These are phyloP conservation scores for Nemania sp. DNA, from an alignment of 2,329 filamentous ascomycete genomes.

Conservation along the genomic window DNA sequence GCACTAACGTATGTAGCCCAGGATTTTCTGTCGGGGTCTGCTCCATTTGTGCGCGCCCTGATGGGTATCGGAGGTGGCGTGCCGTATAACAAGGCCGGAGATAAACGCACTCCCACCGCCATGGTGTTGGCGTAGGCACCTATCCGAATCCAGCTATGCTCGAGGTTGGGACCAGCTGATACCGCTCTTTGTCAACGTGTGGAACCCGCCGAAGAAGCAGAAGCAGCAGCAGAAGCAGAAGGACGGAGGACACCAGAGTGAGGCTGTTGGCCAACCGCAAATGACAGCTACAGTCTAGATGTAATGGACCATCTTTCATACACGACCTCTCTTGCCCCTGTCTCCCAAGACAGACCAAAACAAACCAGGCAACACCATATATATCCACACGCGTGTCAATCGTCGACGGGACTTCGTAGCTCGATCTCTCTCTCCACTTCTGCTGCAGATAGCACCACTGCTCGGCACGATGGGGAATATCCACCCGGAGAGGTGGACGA, in stretches of 20 bases:
- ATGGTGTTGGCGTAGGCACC: not conserved
- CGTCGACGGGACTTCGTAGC: not conserved
- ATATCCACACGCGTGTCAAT: slow-evolving; percentile 3
- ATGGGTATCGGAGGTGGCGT: slow-evolving; percentile 17
- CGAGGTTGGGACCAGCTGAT: slow-evolving; percentile 8
- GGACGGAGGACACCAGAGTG: not conserved
- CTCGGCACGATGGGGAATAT: not conserved
- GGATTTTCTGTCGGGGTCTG: slow-evolving; percentile 21
- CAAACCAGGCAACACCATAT: not conserved
- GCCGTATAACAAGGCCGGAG: slow-evolving; percentile 7
- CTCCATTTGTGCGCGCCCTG: slow-evolving; percentile 14
- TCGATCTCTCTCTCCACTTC: not conserved
- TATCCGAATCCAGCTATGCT: not conserved
- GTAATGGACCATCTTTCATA: slow-evolving; percentile 2
- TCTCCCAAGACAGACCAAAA: too few species aligned
- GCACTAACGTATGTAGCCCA: slow-evolving; percentile 9
- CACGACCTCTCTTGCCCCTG: not conserved
- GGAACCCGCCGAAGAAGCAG: not conserved
- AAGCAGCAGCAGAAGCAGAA: not conserved
- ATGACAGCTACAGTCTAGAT: slow-evolving; percentile 8
- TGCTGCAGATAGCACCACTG: not conserved
- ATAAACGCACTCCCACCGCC: slow-evolving; percentile 12
- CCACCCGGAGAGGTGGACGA: not conserved
- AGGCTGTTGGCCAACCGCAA: slow-evolving; percentile 11
- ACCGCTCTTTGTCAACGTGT: slow-evolving; percentile 5